phyloP scores from a whole-genome alignment of 768 basidiomycete species.

The Phaeotremella skinneri region DNA sequence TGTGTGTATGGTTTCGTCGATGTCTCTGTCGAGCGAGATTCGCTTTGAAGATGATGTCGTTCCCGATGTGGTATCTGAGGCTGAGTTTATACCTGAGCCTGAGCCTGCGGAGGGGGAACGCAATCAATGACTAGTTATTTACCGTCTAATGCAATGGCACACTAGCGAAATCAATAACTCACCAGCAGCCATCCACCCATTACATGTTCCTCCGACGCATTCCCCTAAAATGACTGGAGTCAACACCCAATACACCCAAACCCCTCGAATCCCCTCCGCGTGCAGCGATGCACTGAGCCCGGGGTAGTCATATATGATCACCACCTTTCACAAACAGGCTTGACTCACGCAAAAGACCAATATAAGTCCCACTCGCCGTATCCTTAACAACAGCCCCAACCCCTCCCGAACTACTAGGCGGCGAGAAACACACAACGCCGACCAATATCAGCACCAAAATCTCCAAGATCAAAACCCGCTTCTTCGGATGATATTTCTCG shows the following conservation, averaged over 20 bases:
- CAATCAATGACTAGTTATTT: neutral
- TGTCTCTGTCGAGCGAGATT: neutral
- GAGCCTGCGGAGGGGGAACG: neutral
- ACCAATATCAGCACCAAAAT: constrained; percentile 9
- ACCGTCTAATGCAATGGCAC: too few relatives aligned
- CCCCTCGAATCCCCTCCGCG: neutral
- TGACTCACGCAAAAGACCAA: constrained; percentile 20
- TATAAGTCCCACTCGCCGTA: neutral
- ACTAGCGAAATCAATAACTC: too few relatives aligned
- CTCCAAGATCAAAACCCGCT: constrained; percentile 1
- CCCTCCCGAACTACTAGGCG: constrained; percentile 11
- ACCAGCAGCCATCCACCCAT: constrained; percentile 17
- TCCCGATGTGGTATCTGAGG: neutral
- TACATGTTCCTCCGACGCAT: constrained; percentile 9
- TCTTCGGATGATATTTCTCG: constrained; percentile 19
- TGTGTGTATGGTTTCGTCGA: too few relatives aligned
- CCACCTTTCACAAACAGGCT: neutral
- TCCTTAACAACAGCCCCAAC: constrained; percentile 11
- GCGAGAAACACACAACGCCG: constrained; percentile 7
- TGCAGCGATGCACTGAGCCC: neutral
- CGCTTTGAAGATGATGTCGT: neutral
- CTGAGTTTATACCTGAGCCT: neutral
- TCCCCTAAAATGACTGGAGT: constrained; percentile 4
- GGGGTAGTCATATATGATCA: neutral
- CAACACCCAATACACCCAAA: neutral